Evolutionary conservation across 164 flowering plant genomes (phyloP), one percentile per base, ranked within the genome.

Genomic region (Tetracentron sinense): DNA sequence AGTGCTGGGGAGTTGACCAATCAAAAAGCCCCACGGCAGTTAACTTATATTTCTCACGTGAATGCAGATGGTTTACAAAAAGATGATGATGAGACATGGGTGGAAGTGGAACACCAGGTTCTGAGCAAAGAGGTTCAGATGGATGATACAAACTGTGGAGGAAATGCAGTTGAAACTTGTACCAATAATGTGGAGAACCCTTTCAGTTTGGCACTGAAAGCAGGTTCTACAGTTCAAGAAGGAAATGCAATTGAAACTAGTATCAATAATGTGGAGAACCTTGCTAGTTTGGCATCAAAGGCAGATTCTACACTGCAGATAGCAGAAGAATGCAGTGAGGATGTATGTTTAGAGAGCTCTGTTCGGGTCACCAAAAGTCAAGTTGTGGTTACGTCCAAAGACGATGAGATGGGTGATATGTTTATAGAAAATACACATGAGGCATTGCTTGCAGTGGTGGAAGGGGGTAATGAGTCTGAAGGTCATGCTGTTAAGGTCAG

Each of bases 241-340:
- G 44, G 11, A 54, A 27, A 63, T 64, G 30, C 31, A 10, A 59
- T 47, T 66, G 67, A 72, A 52, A 64, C 23, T 29, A 54, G 49
- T 26, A 51, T 14, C 6, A 29, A 30, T 56, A 48, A 48, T 52
- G 22, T 58, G 27, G 70, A 61, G 42, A 67, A 60, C 21, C 54
- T 44, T 67, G 33, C 60, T 23, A 20, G 23, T 65, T 62, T 58
- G 33, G 48, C 38, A 6, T 63, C 46, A 21, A 23, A 64, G 31
- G 52, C 17, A 14, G 66, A 74, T 38, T 64, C 74, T 61, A 42
- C 58, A 3, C 12, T 58, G 22, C 54, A 31, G 56, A 23, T 53
- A 10, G 47, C 60, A 23, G 79, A 75, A 61, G 51, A 62, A 42
- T 23, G 70, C 62, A 56, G 53, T 57, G 69, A 63, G 16, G 60